Evolutionary conservation across 2,329 filamentous ascomycete genomes (phyloP).

Genomic region (Colletotrichum karsti): DNA sequence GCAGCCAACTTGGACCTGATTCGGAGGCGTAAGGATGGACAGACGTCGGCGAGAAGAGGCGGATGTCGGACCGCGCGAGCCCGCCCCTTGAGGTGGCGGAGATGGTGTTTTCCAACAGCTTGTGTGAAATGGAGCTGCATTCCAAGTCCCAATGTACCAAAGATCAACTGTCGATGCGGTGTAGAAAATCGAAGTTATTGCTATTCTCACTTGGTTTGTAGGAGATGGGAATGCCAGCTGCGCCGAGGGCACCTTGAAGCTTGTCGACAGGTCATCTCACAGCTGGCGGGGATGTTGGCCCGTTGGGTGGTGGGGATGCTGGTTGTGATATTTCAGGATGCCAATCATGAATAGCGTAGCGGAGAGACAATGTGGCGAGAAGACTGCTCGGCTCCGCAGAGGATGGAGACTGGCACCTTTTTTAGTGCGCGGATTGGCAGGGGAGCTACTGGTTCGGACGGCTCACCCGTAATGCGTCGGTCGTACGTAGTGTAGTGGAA

Average conservation of each 20-base stretch:
- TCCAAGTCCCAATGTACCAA: no score
- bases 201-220: not conserved
- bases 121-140: not conserved
- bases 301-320: constrained; percentile 8
- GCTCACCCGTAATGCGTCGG: constrained; percentile 1
- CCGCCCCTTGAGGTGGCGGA: not conserved
- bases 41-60: not conserved
- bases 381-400: constrained; percentile 12
- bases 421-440: constrained; percentile 15
- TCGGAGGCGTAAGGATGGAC: not conserved
- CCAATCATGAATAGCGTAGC: constrained; percentile 14
- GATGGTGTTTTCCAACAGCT: no score
- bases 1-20: not conserved
- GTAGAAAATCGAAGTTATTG: not conserved
- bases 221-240: not conserved
- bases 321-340: constrained; percentile 25
- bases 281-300: constrained; percentile 15
- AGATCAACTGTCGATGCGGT: no score
- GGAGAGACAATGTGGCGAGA: constrained; percentile 14
- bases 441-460: not conserved
- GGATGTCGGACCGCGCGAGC: not conserved
- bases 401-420: constrained; percentile 15
- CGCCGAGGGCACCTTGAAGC: not conserved
- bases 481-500: not conserved
- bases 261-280: constrained; percentile 23